Conservation (phyloP, 73 alveolate genomes). For the Paramecium octaurelia region DNA sequence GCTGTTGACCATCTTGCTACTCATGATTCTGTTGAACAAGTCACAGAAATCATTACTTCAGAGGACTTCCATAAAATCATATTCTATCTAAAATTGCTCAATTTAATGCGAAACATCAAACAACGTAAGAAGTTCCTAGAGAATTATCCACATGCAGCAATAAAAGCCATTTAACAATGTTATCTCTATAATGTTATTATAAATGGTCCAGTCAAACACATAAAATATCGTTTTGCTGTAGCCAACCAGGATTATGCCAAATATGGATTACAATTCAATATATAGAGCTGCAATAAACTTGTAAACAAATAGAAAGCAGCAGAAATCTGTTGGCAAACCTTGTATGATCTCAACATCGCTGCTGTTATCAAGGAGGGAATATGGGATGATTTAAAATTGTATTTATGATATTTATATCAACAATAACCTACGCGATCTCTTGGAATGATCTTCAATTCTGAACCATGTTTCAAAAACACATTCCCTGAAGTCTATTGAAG, state of each 20-base stretch:
- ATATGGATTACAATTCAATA: neutral
- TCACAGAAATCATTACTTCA: neutral
- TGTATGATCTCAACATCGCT: neutral
- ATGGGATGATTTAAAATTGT: neutral
- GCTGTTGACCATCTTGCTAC: neutral
- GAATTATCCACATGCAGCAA: neutral
- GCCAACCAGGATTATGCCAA: neutral
- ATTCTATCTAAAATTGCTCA: neutral
- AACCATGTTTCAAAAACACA: slow-evolving; percentile 90
- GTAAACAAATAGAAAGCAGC: neutral
- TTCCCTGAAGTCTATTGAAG: slow-evolving; percentile 92
- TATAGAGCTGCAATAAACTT: neutral
- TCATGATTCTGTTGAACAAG: neutral
- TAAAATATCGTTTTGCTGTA: neutral
- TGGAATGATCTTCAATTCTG: slow-evolving; percentile 92
- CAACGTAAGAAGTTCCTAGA: neutral
- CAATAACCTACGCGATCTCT: slow-evolving; percentile 95
- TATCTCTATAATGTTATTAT: neutral
- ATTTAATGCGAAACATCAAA: neutral
- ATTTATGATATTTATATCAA: neutral
- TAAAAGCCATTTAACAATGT: neutral
- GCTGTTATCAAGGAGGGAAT: neutral
- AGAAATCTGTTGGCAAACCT: neutral
- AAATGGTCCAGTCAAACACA: neutral
- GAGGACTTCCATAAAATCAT: neutral